Base-by-base conservation (phyloP, 345 rosid species). In the Pistacia atlantica region DNA sequence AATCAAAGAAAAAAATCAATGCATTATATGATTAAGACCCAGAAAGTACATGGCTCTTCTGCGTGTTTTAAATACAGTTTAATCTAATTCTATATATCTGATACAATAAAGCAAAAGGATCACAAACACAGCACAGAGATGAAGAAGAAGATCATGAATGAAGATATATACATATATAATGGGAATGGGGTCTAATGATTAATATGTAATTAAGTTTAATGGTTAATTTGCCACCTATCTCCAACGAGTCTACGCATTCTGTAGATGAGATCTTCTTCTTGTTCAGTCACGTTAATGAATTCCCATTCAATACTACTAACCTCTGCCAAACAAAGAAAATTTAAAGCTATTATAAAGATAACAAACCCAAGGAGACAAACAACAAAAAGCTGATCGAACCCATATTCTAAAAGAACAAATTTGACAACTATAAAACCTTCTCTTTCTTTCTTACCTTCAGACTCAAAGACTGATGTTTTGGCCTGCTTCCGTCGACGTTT, bases 221-320 rank as follows among this genome's bases (percentile, higher is more conserved):
- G 62, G 9, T 45, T 9, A 14, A 16, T 3, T 13, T 37, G 35
- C 75, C 79, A 87, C 95, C 91, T 85, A 70, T 88, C 91, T 70
- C 93, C 95, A 65, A 91, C 86, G 61, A 91, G 91, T 72, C 83
- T 85, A 46, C 88, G 75, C 93, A 91, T 91, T 79, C 93, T 83
- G 80, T 71, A 76, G 80, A 91, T 86, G 79, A 91, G 91, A 83
- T 91, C 95, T 77, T 87, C 90, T 59, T 91, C 93, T 81, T 86
- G 90, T 65, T 85, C 89, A 8, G 84, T 82, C 93, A 89, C 84
- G 69, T 80, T 75, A 52, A 91, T 83, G 80, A 85, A 81, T 58
- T 88, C 86, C 95, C 95, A 89, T 76, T 84, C 87, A 42, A 80
- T 77, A 46, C 95, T 91, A 71, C 88, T 85, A 37, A 89, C 93